Percentiles rank a stretch among this genome's conserved stretches.
These are phyloP conservation scores for Aspergillus piperis DNA, from an alignment of 2,329 filamentous ascomycete genomes.

Conservation along the genomic window DNA sequence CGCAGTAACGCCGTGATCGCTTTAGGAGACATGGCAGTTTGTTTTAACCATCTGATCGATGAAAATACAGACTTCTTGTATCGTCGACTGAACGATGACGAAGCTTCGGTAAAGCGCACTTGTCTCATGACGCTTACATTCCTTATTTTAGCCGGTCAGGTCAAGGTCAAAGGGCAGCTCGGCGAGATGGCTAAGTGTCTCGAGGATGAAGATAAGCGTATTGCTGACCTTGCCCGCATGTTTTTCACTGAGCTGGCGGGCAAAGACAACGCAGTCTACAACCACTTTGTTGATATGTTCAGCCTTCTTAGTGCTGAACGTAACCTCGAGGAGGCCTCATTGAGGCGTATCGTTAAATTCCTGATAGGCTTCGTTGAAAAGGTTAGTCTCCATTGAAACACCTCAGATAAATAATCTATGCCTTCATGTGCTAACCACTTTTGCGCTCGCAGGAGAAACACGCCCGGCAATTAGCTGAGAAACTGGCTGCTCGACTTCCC, in stretches of 20 bases:
- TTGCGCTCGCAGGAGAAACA: constrained; percentile 76
- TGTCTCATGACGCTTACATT: constrained; percentile 99
- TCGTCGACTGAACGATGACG: constrained; percentile 82
- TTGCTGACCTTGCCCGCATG: constrained; percentile 92
- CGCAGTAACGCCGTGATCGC: constrained; percentile 96
- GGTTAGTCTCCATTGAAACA: constrained; percentile 52
- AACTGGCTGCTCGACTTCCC: constrained; percentile 80
- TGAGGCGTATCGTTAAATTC: constrained; percentile 87
- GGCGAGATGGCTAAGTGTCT: constrained; percentile 99
- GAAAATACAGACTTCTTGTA: constrained; percentile 99
- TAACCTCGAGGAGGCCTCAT: constrained; percentile 77
- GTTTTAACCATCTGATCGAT: constrained; percentile 98
- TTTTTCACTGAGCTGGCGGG: constrained; percentile 97
- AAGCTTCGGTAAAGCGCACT: constrained; percentile 89
- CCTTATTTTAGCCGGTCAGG: constrained; percentile 92
- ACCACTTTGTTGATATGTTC: constrained; percentile 99
- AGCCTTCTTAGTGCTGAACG: constrained; percentile 82
- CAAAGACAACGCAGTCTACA: constrained; percentile 98
- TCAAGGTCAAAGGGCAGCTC: constrained; percentile 98
- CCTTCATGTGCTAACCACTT: neutral
- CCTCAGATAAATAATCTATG: neutral
- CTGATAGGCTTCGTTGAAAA: constrained; percentile 96
- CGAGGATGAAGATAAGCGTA: constrained; percentile 91
- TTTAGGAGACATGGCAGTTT: constrained; percentile 97
- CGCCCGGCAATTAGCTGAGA: constrained; percentile 88